These are phyloP conservation scores for Verticillium longisporum DNA, from an alignment of 2,329 filamentous ascomycete species.

Conservation along the genomic window DNA sequence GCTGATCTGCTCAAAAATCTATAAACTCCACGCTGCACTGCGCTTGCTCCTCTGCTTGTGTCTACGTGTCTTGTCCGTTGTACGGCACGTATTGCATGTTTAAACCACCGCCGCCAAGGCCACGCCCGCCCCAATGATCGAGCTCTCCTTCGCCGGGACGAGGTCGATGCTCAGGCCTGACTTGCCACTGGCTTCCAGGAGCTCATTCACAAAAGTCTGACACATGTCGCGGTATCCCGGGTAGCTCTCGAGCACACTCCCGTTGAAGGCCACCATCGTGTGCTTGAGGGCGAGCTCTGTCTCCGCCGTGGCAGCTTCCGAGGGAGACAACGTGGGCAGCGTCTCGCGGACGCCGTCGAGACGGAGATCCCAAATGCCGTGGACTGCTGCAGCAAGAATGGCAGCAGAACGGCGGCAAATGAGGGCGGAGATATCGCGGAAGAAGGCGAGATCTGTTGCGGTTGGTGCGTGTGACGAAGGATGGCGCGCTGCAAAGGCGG, in stretches of 20 bases:
- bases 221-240: slow-evolving; percentile 57
- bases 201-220: slow-evolving; percentile 55
- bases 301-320: slow-evolving; percentile 33
- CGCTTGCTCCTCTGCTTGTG: not conserved
- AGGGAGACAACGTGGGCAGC: slow-evolving; percentile 15
- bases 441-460: slow-evolving; percentile 39
- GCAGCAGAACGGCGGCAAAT: slow-evolving; percentile 53
- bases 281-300: slow-evolving; percentile 37
- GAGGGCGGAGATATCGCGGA: slow-evolving; percentile 46
- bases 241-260: slow-evolving; percentile 74
- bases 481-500: slow-evolving; percentile 43
- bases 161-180: slow-evolving; percentile 45
- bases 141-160: slow-evolving; percentile 66
- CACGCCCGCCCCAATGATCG: slow-evolving; percentile 68
- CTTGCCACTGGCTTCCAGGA: slow-evolving; percentile 33
- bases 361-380: slow-evolving; percentile 52
- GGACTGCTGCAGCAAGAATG: slow-evolving; percentile 51
- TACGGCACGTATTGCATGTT: too few relatives aligned
- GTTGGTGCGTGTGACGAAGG: slow-evolving; percentile 35
- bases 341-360: slow-evolving; percentile 36
- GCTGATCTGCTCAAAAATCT: not conserved
- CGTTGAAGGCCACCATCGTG: slow-evolving; percentile 69
- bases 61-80: too few relatives aligned
- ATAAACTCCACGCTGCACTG: not conserved
- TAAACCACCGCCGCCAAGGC: slow-evolving; percentile 40